Evolutionary conservation across 805 yeast genomes (phyloP).

Genomic region (Myxozyma geophila): DNA sequence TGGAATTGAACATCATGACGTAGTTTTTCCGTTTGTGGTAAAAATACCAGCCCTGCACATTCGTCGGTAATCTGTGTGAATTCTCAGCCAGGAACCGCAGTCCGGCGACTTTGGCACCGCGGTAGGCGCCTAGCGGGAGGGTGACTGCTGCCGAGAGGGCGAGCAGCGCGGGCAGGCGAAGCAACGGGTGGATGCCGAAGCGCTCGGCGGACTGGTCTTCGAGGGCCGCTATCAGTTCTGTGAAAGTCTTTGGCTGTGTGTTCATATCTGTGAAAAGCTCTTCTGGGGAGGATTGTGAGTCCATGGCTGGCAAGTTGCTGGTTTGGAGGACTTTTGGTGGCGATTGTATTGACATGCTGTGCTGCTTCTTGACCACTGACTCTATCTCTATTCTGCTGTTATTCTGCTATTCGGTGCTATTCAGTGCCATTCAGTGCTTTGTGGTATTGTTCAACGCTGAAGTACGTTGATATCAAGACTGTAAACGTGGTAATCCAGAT

Average conservation of each 20-base stretch:
- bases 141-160: conserved; percentile 36
- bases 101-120: conserved; percentile 61
- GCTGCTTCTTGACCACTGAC: too few species aligned
- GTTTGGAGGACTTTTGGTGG: too few species aligned
- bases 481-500: too few species aligned
- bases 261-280: background rate
- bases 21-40: conserved; percentile 84
- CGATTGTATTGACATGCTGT: too few species aligned
- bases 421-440: too few species aligned
- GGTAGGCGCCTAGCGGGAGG: conserved; percentile 55
- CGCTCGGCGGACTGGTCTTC: conserved; percentile 8
- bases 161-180: conserved; percentile 23
- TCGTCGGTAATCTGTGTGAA: conserved; percentile 77
- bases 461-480: too few species aligned
- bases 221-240: background rate
- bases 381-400: too few species aligned
- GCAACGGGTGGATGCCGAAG: conserved; percentile 14
- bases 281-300: background rate
- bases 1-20: conserved; percentile 64
- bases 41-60: conserved; percentile 85
- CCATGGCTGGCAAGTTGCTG: too few species aligned
- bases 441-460: too few species aligned
- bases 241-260: background rate
- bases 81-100: conserved; percentile 74
- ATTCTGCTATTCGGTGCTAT: too few species aligned